Percentiles rank a stretch among this genome's conserved stretches.
phyloP scores from a whole-genome alignment of 202 grass and related monocot genomes.

The Zoysia matrella region DNA sequence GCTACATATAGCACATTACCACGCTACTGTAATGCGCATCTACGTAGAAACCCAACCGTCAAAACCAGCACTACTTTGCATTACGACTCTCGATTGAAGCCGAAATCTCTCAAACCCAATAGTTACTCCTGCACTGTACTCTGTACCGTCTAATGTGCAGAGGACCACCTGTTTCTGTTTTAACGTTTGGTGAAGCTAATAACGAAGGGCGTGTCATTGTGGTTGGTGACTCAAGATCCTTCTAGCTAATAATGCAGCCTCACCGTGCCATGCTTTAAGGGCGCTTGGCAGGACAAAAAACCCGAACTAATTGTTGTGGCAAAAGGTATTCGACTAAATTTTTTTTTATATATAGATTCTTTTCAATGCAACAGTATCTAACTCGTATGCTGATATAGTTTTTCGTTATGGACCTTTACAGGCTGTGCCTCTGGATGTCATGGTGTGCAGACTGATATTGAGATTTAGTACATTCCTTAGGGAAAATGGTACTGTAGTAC shows the following conservation, averaged over 20 bases:
- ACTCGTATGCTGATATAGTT: not conserved
- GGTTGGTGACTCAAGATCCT: conserved; percentile 17
- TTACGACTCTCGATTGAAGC: conserved; percentile 6
- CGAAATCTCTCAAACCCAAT: conserved; percentile 31
- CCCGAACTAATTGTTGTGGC: too few relatives aligned
- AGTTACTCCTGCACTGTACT: not conserved
- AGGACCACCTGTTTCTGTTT: conserved; percentile 31
- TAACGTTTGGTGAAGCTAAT: conserved; percentile 27
- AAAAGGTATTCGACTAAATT: too few relatives aligned
- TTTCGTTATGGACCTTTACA: too few relatives aligned
- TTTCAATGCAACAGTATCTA: not conserved
- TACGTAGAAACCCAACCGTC: conserved; percentile 7
- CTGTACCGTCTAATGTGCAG: too few relatives aligned
- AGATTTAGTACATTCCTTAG: not conserved
- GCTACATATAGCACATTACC: not conserved
- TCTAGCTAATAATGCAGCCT: not conserved
- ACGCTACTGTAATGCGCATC: too few relatives aligned
- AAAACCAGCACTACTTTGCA: conserved; percentile 15
- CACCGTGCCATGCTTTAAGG: conserved; percentile 3
- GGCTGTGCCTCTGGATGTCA: not conserved
- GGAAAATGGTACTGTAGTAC: not conserved
- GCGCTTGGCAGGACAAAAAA: too few relatives aligned
- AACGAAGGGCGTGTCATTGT: not conserved
- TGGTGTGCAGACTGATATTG: not conserved
- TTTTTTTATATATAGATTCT: too few relatives aligned